A percentile compares a stretch with the other conserved stretches of the same genome.
Conservation (phyloP, 1,284 basidiomycete species). For the Ceraceosorus bombacis region DNA sequence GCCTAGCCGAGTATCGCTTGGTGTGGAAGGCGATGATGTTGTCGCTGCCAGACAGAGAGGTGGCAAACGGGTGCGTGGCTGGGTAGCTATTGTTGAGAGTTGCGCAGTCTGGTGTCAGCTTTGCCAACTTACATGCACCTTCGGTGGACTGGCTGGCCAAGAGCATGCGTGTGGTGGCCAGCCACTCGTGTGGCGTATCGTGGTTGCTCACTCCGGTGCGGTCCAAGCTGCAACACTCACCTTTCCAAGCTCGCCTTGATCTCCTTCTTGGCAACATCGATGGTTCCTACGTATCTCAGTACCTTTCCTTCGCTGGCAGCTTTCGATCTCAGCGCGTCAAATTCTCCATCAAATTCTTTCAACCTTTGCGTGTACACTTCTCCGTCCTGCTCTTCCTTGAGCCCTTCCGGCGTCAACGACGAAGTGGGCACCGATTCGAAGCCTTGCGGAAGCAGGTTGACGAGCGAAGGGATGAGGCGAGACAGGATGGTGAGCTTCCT, state of each 20-base stretch:
- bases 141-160: too few relatives aligned
- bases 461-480: slow-evolving; percentile 51
- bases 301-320: slow-evolving; percentile 73
- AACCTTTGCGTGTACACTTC: slow-evolving; percentile 70
- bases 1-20: slow-evolving; percentile 62
- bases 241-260: slow-evolving; percentile 82
- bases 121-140: too few relatives aligned
- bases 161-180: too few relatives aligned
- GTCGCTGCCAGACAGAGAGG: slow-evolving; percentile 87
- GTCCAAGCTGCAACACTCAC: slow-evolving; percentile 51
- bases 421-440: slow-evolving; percentile 73
- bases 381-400: slow-evolving; percentile 56
- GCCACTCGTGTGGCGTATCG: too few relatives aligned
- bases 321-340: slow-evolving; percentile 65
- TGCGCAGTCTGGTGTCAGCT: too few relatives aligned
- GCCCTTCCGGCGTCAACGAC: slow-evolving; percentile 73
- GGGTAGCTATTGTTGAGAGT: slow-evolving; percentile 61
- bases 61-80: slow-evolving; percentile 82
- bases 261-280: slow-evolving; percentile 66
- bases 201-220: too few relatives aligned
- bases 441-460: slow-evolving; percentile 56
- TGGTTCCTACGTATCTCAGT: slow-evolving; percentile 85
- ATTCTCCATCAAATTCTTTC: slow-evolving; percentile 75
- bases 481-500: slow-evolving; percentile 93
- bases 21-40: slow-evolving; percentile 98